Evolutionary conservation across 306 rosid species (phyloP), one percentile per base, ranked within the genome.

Genomic region (Astragalus membranaceus): DNA sequence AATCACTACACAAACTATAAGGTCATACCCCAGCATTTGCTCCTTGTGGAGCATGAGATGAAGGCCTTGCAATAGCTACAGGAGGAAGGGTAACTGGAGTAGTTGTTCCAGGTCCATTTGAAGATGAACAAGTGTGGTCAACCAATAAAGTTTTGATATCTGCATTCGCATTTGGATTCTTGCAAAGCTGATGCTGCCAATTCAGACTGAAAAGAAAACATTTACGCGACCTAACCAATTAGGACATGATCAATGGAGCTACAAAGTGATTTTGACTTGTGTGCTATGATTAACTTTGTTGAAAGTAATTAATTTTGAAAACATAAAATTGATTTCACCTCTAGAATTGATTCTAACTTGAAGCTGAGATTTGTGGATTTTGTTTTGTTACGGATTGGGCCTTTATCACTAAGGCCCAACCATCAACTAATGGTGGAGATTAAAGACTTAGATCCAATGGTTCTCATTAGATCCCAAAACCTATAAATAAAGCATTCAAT

Each of bases 181-280:
- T 77, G 83, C 96, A 92, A 10, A 78, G 67, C 64, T 75, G 87
- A 71, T 92, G 96, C 83, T 92, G 98, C 98, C 96, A 92, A 68
- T 92, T 89, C 85, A 92, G 82, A 78, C 98, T 92, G 81, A 58
- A 79, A 1, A 63, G 29, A 35, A 39, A 48, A 64, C 14, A 59
- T 69, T 11, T 13, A 51, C 12, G 62, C 72, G 15, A 58, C 7
- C 16, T 67, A 36, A 65, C 44, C 16, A 60, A 11, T 17, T 51
- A 69, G n/a, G 32, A 49, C 53, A 12, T 9, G n/a, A 74, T 54
- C 44, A 44, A 35, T 52, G 41, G 67, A 62, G 42, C 64, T 61
- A 33, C 11, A 47, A 55, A 64, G 2, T 23, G 26, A 23, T 23
- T 23, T 23, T 23, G 26, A 23, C 26, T 1, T 23, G 26, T 23